Evolutionary conservation across 768 basidiomycete genomes (phyloP).

Genomic region (Asterophora parasitica): DNA sequence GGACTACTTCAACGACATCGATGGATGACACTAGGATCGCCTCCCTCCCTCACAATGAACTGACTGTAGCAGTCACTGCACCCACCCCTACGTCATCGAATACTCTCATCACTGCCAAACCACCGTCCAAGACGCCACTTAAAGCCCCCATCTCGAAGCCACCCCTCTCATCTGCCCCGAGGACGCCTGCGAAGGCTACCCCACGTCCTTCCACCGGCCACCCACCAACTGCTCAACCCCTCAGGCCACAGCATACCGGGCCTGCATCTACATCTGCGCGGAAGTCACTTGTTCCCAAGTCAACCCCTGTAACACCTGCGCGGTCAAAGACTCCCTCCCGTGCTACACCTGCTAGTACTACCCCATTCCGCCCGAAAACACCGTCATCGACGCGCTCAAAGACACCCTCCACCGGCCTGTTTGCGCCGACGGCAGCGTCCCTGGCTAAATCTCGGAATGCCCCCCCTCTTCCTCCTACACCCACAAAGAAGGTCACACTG

Average conservation of each 20-base stretch:
- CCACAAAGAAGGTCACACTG: conserved; percentile 51
- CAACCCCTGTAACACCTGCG: conserved; percentile 20
- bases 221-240: conserved; percentile 18
- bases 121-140: conserved; percentile 19
- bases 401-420: conserved; percentile 63
- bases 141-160: conserved; percentile 13
- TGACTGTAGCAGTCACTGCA: conserved; percentile 6
- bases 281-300: conserved; percentile 19
- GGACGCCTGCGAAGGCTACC: conserved; percentile 20
- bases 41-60: conserved; percentile 4
- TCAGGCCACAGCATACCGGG: conserved; percentile 36
- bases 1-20: conserved; percentile 21
- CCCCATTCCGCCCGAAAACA: conserved; percentile 25
- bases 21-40: conserved; percentile 7
- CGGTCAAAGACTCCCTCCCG: conserved; percentile 31
- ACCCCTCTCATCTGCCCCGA: conserved; percentile 14
- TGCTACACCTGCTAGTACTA: conserved; percentile 1
- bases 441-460: conserved; percentile 65
- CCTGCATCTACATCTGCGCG: conserved; percentile 29
- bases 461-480: conserved; percentile 38
- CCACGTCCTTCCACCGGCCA: conserved; percentile 19
- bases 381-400: conserved; percentile 43
- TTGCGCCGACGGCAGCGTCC: conserved; percentile 81
- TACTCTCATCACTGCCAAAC: conserved; percentile 22
- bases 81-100: conserved; percentile 10